Base-by-base conservation (phyloP, 2,329 filamentous ascomycete species). In the Calonectria hawksworthii region DNA sequence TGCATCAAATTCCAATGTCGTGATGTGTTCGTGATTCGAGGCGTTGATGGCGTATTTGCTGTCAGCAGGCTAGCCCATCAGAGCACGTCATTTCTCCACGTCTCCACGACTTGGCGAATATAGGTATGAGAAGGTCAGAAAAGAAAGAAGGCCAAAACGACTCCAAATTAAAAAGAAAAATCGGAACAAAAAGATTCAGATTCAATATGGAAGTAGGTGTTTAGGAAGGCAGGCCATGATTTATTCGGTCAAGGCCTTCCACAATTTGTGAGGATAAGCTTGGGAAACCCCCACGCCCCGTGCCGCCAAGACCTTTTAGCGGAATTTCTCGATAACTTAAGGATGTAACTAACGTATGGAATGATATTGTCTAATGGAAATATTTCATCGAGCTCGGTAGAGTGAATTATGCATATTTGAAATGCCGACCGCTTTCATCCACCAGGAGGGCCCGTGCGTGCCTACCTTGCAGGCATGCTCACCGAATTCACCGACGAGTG, bases 1-100 rank as follows among this genome's bases (percentile, higher is more conserved):
- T 70, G 68, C 54, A 36, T 23, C 34, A 36, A 21, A 38, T 38
- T 21, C 47, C 38, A 54, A 70, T 70, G 68, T 65, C 68, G 68
- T 63, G 59, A 70, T 70, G 56, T 41, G 64, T 50, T 70, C 68
- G 68, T 64, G 68, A 70, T 70, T 54, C n/a, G 59, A 28, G 68
- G 68, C 26, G 56, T 26, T 18, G 56, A 70, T 70, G 44, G 59
- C 68, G 68, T 54, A 47, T 70, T 64, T 18, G 13, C 2, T 23
- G 47, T 65, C 56, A 70, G 44, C 56, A 54, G 59, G 68, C 61
- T 50, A 44, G 38, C 41, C 38, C 26, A 38, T 41, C n/a, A 65
- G 44, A 65, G 38, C 61, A 65, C 61, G 61, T 50, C 61, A 65
- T 65, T 9, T 13, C 26, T 44, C 61, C 41, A 23, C n/a, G n/a